Evolutionary conservation across 2,329 filamentous ascomycete species (phyloP), one percentile per base, ranked within the genome.

Genomic region (Penicillium sp.): DNA sequence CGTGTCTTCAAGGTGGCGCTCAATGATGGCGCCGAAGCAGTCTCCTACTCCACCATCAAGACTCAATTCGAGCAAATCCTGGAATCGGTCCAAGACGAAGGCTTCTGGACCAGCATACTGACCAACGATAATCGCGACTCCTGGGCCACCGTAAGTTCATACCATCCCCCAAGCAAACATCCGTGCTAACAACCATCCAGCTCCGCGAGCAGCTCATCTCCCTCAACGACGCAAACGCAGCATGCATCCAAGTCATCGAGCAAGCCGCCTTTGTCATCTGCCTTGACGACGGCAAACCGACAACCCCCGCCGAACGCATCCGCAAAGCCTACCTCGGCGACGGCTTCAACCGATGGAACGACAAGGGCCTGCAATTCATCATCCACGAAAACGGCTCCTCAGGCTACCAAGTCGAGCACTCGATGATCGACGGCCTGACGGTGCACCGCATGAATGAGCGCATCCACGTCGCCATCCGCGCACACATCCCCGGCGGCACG

Each of bases 381-480:
- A n/a, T 51, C 22, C 39, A 39, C 13, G 49, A 51, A 18, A 51
- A 51, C 35, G 49, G 49, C 14, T 40, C 33, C 18, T 51, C 49
- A 10, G 49, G 49, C 13, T 51, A 51, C 22, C 49, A 51, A n/a
- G 49, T 51, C 2, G 49, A 51, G n/a, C 49, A 51, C 36, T 24
- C 49, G 6, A 51, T 51, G 49, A 51, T 51, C 16, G 49, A 51
- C 16, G 49, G 49, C 24, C 36, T 51, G 10, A 51, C 49, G 18
- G 49, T 51, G 19, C 49, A 51, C 49, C 49, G 49, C 14, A 51
- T 51, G 49, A 51, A 51, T 16, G 49, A 51, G 14, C 39, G 49
- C 35, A 51, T 51, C 19, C 49, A 51, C 35, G 49, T 40, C 10
- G 19, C 49, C 49, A 51, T 51, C 16, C 49, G 18, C 49, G n/a